Base-by-base conservation (phyloP, 768 basidiomycete genomes). In the Suillus subalutaceus region DNA sequence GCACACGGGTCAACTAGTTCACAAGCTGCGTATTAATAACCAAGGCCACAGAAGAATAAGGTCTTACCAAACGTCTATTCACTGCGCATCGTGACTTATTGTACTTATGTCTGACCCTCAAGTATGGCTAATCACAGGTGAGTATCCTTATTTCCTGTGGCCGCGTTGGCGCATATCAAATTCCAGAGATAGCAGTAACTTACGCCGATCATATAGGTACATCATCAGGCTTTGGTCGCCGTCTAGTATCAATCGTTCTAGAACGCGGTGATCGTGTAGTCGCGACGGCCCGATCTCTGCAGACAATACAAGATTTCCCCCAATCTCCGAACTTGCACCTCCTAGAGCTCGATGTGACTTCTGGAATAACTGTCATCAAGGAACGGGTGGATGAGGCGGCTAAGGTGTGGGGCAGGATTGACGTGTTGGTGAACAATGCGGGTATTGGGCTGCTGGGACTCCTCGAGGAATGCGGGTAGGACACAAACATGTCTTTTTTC, bases 401-500 rank as follows among this genome's bases (percentile, higher is more conserved):
- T 23, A 59, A 56, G 16, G 75, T 78, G 38, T 89, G 86, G 83
- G 86, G 85, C 6, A 75, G 78, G 13, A 82, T 90, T 65, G 87
- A 89, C 67, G 83, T 90, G 1, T 70, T 90, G 37, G 86, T 90
- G 43, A 90, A 90, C 66, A 90, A 90, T 67, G 89, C 88, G 32
- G 89, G 86, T 70, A 65, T 72, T 63, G 82, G 84, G 0, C 63
- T 78, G 43, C 79, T 81, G 4, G 79, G 80, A 10, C 68, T 88
- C 3, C 52, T 86, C 13, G 89, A 90, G 74, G 89, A 90, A 74
- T 83, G 80, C 69, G 85, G 87, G 86, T 88, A 68, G 58, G 82
- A 76, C 64, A 43, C 53, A 41, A 23, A 26, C 48, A 44, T 38
- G 53, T 35, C 20, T 38, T 16, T 13, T 30, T 9, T 23, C 30